Conservation (phyloP, 2,329 filamentous ascomycete genomes). For the Nemania abortiva region DNA sequence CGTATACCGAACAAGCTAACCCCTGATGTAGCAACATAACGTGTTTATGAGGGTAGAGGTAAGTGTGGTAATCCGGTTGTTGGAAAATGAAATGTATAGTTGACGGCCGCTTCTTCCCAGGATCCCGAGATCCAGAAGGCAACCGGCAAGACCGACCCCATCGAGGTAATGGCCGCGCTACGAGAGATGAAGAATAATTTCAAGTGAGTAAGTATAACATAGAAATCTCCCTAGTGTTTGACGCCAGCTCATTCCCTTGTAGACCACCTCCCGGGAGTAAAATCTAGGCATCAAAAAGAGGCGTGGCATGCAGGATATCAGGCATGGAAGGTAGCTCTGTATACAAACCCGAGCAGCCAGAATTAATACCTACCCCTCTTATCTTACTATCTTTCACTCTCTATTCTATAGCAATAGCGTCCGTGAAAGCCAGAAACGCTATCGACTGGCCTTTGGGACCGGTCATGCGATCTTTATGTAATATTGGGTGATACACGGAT, state of each 20-base stretch:
- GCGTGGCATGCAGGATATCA: not conserved
- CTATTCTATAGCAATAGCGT: too few relatives aligned
- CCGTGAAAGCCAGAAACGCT: too few relatives aligned
- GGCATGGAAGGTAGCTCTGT: not conserved
- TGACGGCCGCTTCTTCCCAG: constrained; percentile 54
- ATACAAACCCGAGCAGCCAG: not conserved
- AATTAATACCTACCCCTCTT: not conserved
- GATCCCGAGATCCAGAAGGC: constrained; percentile 87
- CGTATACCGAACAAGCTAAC: constrained; percentile 22
- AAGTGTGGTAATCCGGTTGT: constrained; percentile 52
- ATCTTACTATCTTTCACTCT: too few relatives aligned
- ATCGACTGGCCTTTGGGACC: too few relatives aligned
- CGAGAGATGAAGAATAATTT: constrained; percentile 91
- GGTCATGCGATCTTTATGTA: not conserved
- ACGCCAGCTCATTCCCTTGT: constrained; percentile 15
- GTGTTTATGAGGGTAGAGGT: constrained; percentile 93
- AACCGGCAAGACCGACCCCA: constrained; percentile 82
- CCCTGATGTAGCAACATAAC: constrained; percentile 79
- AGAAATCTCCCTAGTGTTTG: not conserved
- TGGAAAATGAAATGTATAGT: not conserved
- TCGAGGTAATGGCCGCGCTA: constrained; percentile 86
- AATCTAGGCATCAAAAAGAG: constrained; percentile 25
- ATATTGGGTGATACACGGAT: not conserved
- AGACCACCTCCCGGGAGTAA: constrained; percentile 36
- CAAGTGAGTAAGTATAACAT: constrained; percentile 62